Percentiles rank a stretch among this genome's conserved stretches.
Evolutionary conservation across 495 filamentous ascomycete species (phyloP).

Genomic region (Bryoglossum gracile): DNA sequence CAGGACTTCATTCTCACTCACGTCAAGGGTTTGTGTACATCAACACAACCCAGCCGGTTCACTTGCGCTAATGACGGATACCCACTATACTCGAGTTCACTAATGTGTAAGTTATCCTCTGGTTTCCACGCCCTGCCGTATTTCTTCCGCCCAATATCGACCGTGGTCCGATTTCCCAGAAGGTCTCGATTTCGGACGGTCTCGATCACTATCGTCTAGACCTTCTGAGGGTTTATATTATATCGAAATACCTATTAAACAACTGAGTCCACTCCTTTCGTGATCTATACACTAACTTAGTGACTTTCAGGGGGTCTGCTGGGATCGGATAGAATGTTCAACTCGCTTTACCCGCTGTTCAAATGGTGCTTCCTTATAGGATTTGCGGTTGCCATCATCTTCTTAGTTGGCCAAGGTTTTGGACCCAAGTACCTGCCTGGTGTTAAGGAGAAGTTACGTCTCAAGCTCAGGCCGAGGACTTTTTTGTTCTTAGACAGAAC

Average conservation of each 20-base stretch:
- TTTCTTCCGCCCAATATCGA: no score
- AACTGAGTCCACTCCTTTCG: no score
- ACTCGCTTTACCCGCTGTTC: conserved; percentile 27
- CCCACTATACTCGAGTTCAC: conserved; percentile 47
- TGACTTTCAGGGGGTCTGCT: no score
- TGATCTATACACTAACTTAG: no score
- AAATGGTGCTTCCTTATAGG: conserved; percentile 37
- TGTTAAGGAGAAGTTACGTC: conserved; percentile 5
- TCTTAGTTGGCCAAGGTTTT: conserved; percentile 21
- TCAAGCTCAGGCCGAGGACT: conserved; percentile 17
- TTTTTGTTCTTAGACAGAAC: conserved; percentile 21
- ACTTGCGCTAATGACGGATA: conserved; percentile 52
- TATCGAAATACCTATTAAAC: no score
- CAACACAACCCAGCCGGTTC: conserved; percentile 43
- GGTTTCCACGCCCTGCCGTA: no score
- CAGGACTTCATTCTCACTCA: conserved; percentile 53
- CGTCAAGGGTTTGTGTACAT: conserved; percentile 45
- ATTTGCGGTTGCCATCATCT: conserved; percentile 25
- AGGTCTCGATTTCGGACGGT: no score
- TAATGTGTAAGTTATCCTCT: no score
- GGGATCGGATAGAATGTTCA: conserved; percentile 43
- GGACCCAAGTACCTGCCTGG: conserved; percentile 30
- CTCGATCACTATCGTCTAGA: no score
- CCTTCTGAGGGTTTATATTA: no score
- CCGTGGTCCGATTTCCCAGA: no score